These are phyloP conservation scores for Sergeia podlipaevii DNA, from an alignment of 208 protist genomes.

Conservation along the genomic window DNA sequence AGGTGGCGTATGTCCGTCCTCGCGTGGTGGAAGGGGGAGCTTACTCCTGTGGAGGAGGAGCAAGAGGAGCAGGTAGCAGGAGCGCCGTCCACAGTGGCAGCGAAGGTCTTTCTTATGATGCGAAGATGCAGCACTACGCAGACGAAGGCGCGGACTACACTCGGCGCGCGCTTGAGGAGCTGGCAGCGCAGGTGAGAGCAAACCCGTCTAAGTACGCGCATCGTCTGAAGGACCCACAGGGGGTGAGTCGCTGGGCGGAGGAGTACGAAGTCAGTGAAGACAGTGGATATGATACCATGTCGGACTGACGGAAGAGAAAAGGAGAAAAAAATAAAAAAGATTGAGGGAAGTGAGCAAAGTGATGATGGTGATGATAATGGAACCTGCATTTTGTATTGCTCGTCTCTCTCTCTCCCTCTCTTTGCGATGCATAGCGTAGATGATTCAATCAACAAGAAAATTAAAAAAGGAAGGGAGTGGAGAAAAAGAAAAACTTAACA, in stretches of 20 bases:
- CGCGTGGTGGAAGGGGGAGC: constrained; percentile 17
- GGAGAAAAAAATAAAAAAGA: too few species aligned
- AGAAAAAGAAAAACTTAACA: too few species aligned
- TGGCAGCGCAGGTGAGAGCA: constrained; percentile 41
- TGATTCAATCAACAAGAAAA: too few species aligned
- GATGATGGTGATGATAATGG: too few species aligned
- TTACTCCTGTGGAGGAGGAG: constrained; percentile 5
- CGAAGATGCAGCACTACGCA: constrained; percentile 38
- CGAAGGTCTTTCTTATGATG: constrained; percentile 12
- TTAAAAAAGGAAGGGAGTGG: too few species aligned
- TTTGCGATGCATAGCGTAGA: too few species aligned
- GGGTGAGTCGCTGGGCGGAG: constrained; percentile 51
- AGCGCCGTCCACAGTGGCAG: constrained; percentile 11
- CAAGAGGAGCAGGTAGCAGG: constrained; percentile 7
- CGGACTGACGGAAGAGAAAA: too few species aligned
- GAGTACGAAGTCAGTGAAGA: constrained; percentile 9
- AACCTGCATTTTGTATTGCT: too few species aligned
- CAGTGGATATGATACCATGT: neutral
- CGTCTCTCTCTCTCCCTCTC: too few species aligned
- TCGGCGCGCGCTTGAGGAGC: constrained; percentile 41
- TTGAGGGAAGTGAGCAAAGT: too few species aligned
- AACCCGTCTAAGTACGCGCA: constrained; percentile 40
- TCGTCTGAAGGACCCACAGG: constrained; percentile 50
- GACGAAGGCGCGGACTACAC: constrained; percentile 46
- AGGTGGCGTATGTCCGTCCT: constrained; percentile 16